A percentile compares a stretch with the other conserved stretches of the same genome.
Evolutionary conservation across 805 yeast genomes (phyloP).

Genomic region (Ascoidea asiatica): DNA sequence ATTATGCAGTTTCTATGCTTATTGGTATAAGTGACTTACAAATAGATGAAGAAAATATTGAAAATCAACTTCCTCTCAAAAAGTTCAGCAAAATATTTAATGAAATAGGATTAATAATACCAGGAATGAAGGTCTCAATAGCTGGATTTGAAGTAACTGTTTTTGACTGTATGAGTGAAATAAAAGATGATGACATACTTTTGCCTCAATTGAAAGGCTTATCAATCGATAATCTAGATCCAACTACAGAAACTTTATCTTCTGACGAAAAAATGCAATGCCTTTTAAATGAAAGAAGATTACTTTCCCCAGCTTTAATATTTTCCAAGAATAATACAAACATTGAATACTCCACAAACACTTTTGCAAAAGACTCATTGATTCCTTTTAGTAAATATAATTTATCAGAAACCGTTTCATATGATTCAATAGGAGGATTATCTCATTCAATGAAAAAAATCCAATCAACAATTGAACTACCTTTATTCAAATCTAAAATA

Average conservation of each 20-base stretch:
- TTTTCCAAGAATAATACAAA: constrained; percentile 24
- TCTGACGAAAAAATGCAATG: constrained; percentile 22
- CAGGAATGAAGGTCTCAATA: constrained; percentile 30
- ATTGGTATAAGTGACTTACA: constrained; percentile 17
- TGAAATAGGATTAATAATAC: constrained; percentile 47
- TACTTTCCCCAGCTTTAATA: constrained; percentile 34
- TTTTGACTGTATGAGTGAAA: constrained; percentile 9
- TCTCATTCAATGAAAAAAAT: constrained; percentile 44
- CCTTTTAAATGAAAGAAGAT: constrained; percentile 18
- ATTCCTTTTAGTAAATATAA: constrained; percentile 24
- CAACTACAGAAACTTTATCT: constrained; percentile 9
- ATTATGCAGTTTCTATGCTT: constrained; percentile 22
- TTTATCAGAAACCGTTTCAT: constrained; percentile 30
- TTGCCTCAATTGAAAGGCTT: constrained; percentile 15
- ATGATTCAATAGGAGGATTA: constrained; percentile 67
- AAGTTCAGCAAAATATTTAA: constrained; percentile 28
- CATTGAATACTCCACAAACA: constrained; percentile 9
- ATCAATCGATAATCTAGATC: constrained; percentile 9
- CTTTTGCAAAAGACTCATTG: background rate
- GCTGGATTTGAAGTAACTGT: constrained; percentile 11
- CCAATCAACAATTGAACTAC: constrained; percentile 60
- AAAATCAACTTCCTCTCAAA: constrained; percentile 13
- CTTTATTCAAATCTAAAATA: constrained; percentile 62
- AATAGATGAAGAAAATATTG: background rate
- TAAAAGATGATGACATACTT: constrained; percentile 18